phyloP scores from a whole-genome alignment of 305 asterid genomes.

The Fraxinus angustifolia region DNA sequence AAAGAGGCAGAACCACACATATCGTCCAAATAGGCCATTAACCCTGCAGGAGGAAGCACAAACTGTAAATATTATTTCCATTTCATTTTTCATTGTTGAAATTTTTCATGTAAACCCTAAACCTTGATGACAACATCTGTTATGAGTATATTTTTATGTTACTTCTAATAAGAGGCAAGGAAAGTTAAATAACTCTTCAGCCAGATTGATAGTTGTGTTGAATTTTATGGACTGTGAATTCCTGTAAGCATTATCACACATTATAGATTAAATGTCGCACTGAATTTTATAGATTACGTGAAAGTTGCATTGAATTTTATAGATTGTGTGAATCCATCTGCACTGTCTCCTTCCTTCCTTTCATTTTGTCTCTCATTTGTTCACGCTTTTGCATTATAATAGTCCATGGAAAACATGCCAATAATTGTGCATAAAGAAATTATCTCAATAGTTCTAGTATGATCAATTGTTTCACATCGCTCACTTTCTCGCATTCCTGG shows the following conservation, averaged over 20 bases:
- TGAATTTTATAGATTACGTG: neutral
- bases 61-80: constrained; percentile 40
- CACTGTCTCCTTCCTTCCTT: neutral
- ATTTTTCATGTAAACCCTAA: neutral
- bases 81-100: neutral
- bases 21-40: constrained; percentile 73
- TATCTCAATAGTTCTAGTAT: neutral
- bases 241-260: neutral
- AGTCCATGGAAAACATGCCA: neutral
- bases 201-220: neutral
- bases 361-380: neutral
- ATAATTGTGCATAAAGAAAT: neutral
- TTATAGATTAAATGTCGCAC: neutral
- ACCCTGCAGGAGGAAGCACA: constrained; percentile 69
- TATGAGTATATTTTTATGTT: neutral
- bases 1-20: constrained; percentile 76
- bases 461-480: neutral
- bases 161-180: neutral
- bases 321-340: neutral
- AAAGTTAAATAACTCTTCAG: neutral
- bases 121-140: neutral
- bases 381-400: neutral
- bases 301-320: neutral
- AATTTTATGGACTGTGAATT: neutral
- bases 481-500: neutral